These are phyloP conservation scores for Phytophthora litchii DNA, from an alignment of 352 stramenopile genomes.

Conservation along the genomic window DNA sequence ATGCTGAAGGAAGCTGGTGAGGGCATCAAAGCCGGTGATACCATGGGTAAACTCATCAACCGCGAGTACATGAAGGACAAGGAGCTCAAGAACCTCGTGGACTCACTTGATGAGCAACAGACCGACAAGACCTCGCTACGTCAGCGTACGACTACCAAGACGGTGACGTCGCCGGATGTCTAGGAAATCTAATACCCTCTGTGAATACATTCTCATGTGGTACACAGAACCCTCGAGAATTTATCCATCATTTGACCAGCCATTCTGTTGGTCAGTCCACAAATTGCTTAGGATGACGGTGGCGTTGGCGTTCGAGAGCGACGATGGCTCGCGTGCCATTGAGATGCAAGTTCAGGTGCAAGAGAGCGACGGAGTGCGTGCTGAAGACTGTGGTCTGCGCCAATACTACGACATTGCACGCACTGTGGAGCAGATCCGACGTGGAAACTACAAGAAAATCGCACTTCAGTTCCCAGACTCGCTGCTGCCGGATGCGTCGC, in stretches of 20 bases:
- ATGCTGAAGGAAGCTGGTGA: slow-evolving; percentile 74
- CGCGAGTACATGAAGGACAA: slow-evolving; percentile 73
- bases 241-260: neutral
- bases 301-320: slow-evolving; percentile 77
- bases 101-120: slow-evolving; percentile 41
- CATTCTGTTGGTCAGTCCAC: too few species aligned
- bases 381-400: slow-evolving; percentile 39
- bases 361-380: slow-evolving; percentile 59
- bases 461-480: slow-evolving; percentile 97
- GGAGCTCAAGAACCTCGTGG: slow-evolving; percentile 44
- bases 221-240: slow-evolving; percentile 5
- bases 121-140: slow-evolving; percentile 44
- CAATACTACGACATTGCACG: slow-evolving; percentile 72
- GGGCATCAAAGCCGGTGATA: slow-evolving; percentile 65
- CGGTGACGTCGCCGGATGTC: slow-evolving; percentile 25
- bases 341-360: slow-evolving; percentile 66
- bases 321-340: slow-evolving; percentile 82
- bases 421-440: slow-evolving; percentile 64
- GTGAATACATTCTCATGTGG: slow-evolving; percentile 23
- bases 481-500: slow-evolving; percentile 86
- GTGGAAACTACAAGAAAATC: slow-evolving; percentile 74
- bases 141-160: slow-evolving; percentile 47
- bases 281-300: slow-evolving; percentile 56
- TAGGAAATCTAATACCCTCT: slow-evolving; percentile 28
- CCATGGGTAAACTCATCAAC: slow-evolving; percentile 79